Evolutionary conservation across 495 filamentous ascomycete genomes (phyloP).

Genomic region (Podospora bellae-mahoneyi): DNA sequence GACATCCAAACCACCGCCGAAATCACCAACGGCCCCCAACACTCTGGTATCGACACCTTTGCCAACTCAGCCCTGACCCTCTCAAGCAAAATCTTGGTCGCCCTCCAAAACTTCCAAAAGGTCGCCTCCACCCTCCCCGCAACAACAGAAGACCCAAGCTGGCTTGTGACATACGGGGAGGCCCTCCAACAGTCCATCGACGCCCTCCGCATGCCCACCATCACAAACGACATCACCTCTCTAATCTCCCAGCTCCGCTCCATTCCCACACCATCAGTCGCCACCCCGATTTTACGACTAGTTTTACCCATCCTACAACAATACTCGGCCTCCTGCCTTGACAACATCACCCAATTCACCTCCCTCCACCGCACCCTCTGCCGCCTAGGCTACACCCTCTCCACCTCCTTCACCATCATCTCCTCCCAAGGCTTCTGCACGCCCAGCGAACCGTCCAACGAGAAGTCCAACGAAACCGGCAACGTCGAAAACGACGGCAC

Average conservation of each 20-base stretch:
- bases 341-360: slow-evolving; percentile 50
- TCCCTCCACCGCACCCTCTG: slow-evolving; percentile 64
- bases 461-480: slow-evolving; percentile 61
- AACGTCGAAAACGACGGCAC: slow-evolving; percentile 81
- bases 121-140: slow-evolving; percentile 38
- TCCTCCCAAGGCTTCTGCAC: slow-evolving; percentile 85
- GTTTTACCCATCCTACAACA: slow-evolving; percentile 71
- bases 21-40: slow-evolving; percentile 19
- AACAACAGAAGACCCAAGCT: slow-evolving; percentile 57
- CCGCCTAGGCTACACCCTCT: slow-evolving; percentile 68
- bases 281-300: slow-evolving; percentile 60
- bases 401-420: slow-evolving; percentile 70
- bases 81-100: slow-evolving; percentile 64
- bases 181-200: slow-evolving; percentile 55
- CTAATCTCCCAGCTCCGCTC: slow-evolving; percentile 50
- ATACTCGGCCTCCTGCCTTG: slow-evolving; percentile 59
- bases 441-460: slow-evolving; percentile 70
- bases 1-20: slow-evolving; percentile 17
- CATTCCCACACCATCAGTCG: slow-evolving; percentile 44
- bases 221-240: slow-evolving; percentile 43
- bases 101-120: slow-evolving; percentile 67
- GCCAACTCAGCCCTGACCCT: slow-evolving; percentile 53
- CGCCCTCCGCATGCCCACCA: slow-evolving; percentile 54
- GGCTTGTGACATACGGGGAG: slow-evolving; percentile 60
- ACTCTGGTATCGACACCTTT: slow-evolving; percentile 27